phyloP scores from a whole-genome alignment of 2,329 filamentous ascomycete species.

The Fusarium fracticaudum region DNA sequence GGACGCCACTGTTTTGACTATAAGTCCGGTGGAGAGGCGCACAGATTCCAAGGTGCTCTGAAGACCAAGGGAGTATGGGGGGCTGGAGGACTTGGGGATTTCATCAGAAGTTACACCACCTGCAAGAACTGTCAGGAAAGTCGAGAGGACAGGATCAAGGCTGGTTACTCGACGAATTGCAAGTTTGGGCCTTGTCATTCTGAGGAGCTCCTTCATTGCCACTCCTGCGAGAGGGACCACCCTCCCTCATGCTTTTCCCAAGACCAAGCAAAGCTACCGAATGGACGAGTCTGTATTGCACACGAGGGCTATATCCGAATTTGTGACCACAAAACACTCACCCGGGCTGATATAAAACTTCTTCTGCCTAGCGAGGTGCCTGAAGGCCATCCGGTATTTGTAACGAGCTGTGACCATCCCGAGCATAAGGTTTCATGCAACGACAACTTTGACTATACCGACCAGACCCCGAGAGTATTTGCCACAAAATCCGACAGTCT shows the following conservation, averaged over 20 bases:
- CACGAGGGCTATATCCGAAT: neutral
- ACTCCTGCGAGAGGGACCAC: neutral
- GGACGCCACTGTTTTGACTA: neutral
- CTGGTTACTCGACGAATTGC: neutral
- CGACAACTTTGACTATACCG: neutral
- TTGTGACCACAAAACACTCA: neutral
- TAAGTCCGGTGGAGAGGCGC: no score
- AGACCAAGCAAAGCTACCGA: neutral
- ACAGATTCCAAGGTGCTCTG: fast-evolving
- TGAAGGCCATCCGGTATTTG: neutral
- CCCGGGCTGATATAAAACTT: neutral
- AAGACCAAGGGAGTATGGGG: neutral
- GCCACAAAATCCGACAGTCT: neutral
- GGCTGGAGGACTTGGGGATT: neutral
- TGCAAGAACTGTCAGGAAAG: neutral
- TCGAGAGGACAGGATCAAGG: neutral
- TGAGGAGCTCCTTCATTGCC: neutral
- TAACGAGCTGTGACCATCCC: neutral
- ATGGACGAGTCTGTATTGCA: neutral
- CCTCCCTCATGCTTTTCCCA: neutral
- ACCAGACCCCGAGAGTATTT: neutral
- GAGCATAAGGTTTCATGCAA: neutral
- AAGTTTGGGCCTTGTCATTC: fast-evolving
- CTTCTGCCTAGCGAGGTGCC: neutral
- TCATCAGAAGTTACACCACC: neutral